Evolutionary conservation across 495 filamentous ascomycete genomes (phyloP).

Genomic region (Geopyxis carbonaria): DNA sequence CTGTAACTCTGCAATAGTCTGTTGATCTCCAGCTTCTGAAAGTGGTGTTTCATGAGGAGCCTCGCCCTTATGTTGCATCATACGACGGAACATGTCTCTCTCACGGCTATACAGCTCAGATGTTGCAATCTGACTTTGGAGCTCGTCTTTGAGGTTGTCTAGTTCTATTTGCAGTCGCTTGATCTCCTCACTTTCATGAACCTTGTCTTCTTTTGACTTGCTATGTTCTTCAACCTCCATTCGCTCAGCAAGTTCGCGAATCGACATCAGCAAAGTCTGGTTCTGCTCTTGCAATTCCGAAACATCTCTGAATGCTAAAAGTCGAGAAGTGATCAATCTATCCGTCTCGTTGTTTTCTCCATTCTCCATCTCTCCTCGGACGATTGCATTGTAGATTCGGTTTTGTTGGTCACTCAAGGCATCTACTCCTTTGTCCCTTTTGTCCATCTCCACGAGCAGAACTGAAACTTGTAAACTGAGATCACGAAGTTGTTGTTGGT

Average conservation of each 20-base stretch:
- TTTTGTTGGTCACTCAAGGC: constrained; percentile 46
- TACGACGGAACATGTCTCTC: constrained; percentile 89
- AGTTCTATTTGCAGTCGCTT: constrained; percentile 21
- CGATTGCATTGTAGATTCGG: constrained; percentile 48
- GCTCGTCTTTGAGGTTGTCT: constrained; percentile 43
- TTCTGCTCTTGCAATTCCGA: constrained; percentile 81
- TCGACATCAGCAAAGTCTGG: constrained; percentile 57
- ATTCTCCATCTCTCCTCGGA: constrained; percentile 44
- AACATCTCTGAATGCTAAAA: constrained; percentile 69
- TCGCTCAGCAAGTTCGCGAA: constrained; percentile 63
- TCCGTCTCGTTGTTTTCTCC: constrained; percentile 64
- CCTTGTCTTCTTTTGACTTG: constrained; percentile 54
- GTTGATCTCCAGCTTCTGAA: constrained; percentile 19
- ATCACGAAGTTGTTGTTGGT: constrained; percentile 78
- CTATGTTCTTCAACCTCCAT: constrained; percentile 82
- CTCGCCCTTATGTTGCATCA: constrained; percentile 49
- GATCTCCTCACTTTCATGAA: constrained; percentile 48
- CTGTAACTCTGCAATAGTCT: constrained; percentile 18
- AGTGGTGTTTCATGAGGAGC: constrained; percentile 11
- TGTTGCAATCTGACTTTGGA: constrained; percentile 50
- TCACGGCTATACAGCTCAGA: constrained; percentile 88
- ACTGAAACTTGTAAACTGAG: constrained; percentile 78
- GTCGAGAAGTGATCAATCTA: constrained; percentile 65
- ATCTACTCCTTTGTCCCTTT: constrained; percentile 59
- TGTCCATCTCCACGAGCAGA: constrained; percentile 63